Evolutionary conservation across 208 protist species (phyloP), one percentile per base, ranked within the genome.

Genomic region (Balamuthia mandrillaris): DNA sequence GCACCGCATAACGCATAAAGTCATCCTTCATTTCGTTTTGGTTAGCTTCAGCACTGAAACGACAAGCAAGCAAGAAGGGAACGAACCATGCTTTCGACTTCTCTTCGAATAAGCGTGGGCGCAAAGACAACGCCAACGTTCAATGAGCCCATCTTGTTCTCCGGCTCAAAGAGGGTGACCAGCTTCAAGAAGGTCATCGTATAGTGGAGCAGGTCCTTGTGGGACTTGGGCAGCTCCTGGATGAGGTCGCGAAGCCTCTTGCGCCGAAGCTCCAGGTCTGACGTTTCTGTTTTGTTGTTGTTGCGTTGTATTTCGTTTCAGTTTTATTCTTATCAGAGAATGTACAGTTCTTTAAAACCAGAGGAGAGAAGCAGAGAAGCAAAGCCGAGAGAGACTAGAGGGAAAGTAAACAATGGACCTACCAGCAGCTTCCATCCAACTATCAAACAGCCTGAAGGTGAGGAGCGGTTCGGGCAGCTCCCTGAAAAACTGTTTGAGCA

Each of bases 391-490:
- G 18, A 21, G 56, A 24, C 18, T 10, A 24, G 56, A n/a, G n/a
- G n/a, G n/a, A n/a, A n/a, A n/a, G n/a, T n/a, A n/a, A n/a, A n/a
- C n/a, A n/a, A n/a, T n/a, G n/a, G n/a, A 56, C 49, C 0, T 81
- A 84, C 78, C 78, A 35, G 39, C 78, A 74, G 78, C 56, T 39
- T 66, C 60, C 78, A 84, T 84, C 60, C 61, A 84, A 18, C 78
- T 29, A n/a, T 84, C 78, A 44, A 54, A 84, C 27, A 84, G 31
- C 24, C 18, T 3, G 29, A 84, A 84, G 3, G 78, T 84, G 18
- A 84, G 78, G 16, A 84, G 45, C 14, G 78, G 78, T 14, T 84
- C 78, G 1, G 78, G 78, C 56, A 84, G 54, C 60, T 84, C 61
- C 24, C 78, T 14, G 41, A 74, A 51, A 41, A 84, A 84, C 58